Evolutionary conservation across 2,329 filamentous ascomycete species (phyloP), one percentile per base, ranked within the genome.

Genomic region (Epichloe typhina): DNA sequence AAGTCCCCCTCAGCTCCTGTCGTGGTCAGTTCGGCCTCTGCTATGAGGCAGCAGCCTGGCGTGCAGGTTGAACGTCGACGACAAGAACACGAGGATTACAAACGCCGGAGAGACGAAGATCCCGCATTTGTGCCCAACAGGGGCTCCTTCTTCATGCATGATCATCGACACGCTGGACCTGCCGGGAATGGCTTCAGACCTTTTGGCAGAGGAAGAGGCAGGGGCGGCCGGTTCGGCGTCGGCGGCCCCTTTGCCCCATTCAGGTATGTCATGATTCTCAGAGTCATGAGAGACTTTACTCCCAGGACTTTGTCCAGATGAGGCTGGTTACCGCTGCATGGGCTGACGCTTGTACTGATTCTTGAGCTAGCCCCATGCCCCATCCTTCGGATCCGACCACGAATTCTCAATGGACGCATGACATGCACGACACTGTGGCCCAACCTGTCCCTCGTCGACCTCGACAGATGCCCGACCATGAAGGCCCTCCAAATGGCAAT

Each of bases 81-180:
- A 56, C 82, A 86, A 58, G 90, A 96, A 62, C 88, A 95, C 61
- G 89, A 95, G 56, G 88, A 95, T 62, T 94, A 95, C 70, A 83
- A 84, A 69, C 88, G 85, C 69, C 87, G 87, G 66, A 80, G 88
- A 59, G 88, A 95, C 63, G 83, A 88, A 59, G 88, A 95, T 65
- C 91, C 91, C 37, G 83, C 90, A 11, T 95, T 95, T 69, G 91
- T 96, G 50, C 91, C 93, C 50, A 96, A 94, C 62, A 77, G 91
- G 91, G 93, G 93, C 53, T 84, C 87, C 55, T 97, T 97, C 73
- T 97, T 96, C 72, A 89, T 97, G 80, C 91, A 97, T 67, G 93
- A 97, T 64, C 88, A 93, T 62, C 80, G 88, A 55, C 83, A 88
- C 59, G 80, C 85, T 51, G 84, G 84, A n/a, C 79, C 83, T 43